phyloP scores from a whole-genome alignment of 306 rosid species.

The Rosa rugosa region DNA sequence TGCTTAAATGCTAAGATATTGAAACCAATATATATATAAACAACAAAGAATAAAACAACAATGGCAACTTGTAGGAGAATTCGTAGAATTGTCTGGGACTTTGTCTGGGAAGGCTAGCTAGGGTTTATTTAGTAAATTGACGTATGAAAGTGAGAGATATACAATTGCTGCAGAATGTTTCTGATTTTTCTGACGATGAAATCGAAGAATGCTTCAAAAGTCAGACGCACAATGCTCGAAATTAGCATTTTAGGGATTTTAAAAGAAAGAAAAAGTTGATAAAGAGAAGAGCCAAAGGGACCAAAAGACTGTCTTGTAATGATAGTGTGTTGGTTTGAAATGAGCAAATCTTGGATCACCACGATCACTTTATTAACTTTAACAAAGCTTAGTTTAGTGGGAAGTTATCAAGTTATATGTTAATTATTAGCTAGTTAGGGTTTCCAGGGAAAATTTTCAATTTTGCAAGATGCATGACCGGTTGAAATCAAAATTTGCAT shows the following conservation, averaged over 20 bases:
- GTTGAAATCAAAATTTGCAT: background rate
- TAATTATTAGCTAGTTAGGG: background rate
- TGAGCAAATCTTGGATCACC: background rate
- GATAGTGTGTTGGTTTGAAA: slow-evolving; percentile 24
- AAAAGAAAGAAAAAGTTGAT: background rate
- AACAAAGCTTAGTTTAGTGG: background rate
- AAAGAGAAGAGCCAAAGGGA: background rate
- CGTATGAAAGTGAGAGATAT: background rate
- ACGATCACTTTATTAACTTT: slow-evolving; percentile 18
- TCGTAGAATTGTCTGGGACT: background rate
- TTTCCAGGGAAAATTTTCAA: background rate
- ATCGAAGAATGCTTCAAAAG: slow-evolving; percentile 16
- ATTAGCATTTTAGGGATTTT: background rate
- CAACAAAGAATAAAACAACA: background rate
- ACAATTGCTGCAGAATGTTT: background rate
- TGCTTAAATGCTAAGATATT: background rate
- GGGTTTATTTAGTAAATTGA: slow-evolving; percentile 8
- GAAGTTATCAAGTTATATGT: background rate
- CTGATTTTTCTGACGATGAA: slow-evolving; percentile 1
- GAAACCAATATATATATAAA: background rate
- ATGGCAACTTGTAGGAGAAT: background rate
- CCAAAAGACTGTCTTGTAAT: slow-evolving; percentile 21
- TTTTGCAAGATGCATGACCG: background rate
- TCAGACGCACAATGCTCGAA: background rate
- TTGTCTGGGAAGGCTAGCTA: background rate